phyloP scores from a whole-genome alignment of 805 yeast species.

The Allodekkera sacchari region DNA sequence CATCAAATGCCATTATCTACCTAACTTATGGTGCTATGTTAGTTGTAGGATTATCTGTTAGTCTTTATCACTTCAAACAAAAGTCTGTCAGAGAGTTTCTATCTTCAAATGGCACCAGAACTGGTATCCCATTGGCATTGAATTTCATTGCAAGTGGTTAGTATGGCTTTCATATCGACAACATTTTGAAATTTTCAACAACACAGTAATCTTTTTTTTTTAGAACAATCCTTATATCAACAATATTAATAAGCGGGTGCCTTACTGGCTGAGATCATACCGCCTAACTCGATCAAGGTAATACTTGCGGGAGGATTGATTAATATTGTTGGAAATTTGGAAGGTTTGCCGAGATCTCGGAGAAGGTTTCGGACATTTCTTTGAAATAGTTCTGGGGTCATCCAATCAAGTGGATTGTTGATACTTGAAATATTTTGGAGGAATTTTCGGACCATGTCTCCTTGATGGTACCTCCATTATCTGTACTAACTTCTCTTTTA shows the following conservation, averaged over 20 bases:
- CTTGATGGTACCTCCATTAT: no score
- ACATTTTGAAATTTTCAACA: slow-evolving; percentile 5
- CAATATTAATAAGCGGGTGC: slow-evolving; percentile 43
- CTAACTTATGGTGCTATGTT: slow-evolving; percentile 49
- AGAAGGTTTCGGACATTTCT: slow-evolving; percentile 1
- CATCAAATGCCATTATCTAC: slow-evolving; percentile 57
- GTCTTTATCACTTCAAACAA: slow-evolving; percentile 42
- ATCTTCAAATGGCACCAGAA: slow-evolving; percentile 73
- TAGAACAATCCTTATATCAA: slow-evolving; percentile 3
- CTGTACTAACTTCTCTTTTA: slow-evolving; percentile 16
- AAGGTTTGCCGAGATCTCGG: slow-evolving; percentile 1
- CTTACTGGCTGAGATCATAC: slow-evolving; percentile 56
- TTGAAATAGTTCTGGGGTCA: no score
- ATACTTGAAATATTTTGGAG: no score
- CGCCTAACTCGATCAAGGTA: slow-evolving; percentile 79
- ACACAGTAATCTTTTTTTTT: neutral
- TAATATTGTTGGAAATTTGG: slow-evolving; percentile 27
- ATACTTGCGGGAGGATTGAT: slow-evolving; percentile 72
- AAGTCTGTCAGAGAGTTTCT: slow-evolving; percentile 43
- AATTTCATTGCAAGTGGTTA: slow-evolving; percentile 87
- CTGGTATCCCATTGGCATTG: slow-evolving; percentile 71
- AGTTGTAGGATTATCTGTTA: slow-evolving; percentile 47
- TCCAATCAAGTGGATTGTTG: no score
- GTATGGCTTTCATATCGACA: slow-evolving; percentile 25
- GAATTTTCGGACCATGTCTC: no score